Evolutionary conservation across 495 filamentous ascomycete genomes (phyloP).

Genomic region (Penicillium parvum): DNA sequence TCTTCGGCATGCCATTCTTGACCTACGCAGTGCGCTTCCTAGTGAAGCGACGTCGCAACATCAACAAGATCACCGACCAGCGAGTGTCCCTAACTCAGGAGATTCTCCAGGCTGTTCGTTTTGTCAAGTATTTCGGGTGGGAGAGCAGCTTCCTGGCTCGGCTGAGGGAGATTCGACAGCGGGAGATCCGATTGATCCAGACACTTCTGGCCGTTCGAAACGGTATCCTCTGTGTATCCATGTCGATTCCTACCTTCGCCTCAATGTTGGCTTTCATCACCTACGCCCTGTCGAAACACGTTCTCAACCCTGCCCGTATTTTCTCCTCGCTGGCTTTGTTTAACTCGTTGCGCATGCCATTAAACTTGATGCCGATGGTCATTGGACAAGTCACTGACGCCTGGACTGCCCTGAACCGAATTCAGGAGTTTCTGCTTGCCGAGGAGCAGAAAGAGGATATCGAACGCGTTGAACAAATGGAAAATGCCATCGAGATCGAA

Average conservation of each 20-base stretch:
- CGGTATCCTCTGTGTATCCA: conserved; percentile 72
- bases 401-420: conserved; percentile 73
- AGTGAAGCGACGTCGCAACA: conserved; percentile 63
- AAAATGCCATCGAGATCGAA: conserved; percentile 67
- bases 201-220: conserved; percentile 76
- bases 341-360: conserved; percentile 81
- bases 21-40: conserved; percentile 68
- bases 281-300: conserved; percentile 71
- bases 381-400: conserved; percentile 88
- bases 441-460: conserved; percentile 81
- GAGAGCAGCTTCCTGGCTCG: conserved; percentile 80
- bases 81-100: conserved; percentile 89
- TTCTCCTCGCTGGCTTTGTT: conserved; percentile 94
- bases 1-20: conserved; percentile 70
- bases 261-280: conserved; percentile 96
- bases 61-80: conserved; percentile 91
- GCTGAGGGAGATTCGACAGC: conserved; percentile 62
- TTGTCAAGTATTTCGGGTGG: conserved; percentile 97
- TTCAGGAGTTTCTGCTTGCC: conserved; percentile 79
- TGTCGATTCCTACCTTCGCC: conserved; percentile 82
- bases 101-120: conserved; percentile 82
- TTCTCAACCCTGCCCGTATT: conserved; percentile 66
- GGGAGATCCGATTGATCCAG: conserved; percentile 76
- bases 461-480: conserved; percentile 53
- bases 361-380: conserved; percentile 83